These are phyloP conservation scores for Apophysomyces elegans DNA, from an alignment of 371 early-diverging fungal species.

Conservation along the genomic window DNA sequence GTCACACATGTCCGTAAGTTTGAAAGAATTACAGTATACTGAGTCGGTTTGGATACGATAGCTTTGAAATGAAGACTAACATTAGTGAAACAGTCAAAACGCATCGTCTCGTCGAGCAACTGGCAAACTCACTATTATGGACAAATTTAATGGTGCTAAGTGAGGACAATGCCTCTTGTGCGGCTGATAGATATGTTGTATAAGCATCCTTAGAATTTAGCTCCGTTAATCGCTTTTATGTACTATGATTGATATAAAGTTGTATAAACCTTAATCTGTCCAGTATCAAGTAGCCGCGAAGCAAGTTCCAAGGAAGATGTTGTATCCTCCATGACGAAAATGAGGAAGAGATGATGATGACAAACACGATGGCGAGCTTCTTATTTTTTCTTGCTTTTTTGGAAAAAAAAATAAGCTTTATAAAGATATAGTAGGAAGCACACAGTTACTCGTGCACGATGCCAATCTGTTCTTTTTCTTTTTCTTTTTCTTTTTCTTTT, in stretches of 20 bases:
- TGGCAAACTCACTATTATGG: constrained; percentile 27
- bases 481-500: not conserved
- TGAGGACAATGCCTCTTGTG: constrained; percentile 25
- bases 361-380: constrained; percentile 9
- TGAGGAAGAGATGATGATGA: constrained; percentile 10
- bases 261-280: constrained; percentile 32
- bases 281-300: constrained; percentile 27
- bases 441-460: not conserved
- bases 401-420: constrained; percentile 4
- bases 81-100: not conserved
- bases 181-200: constrained; percentile 24
- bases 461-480: not conserved
- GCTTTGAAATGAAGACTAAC: constrained; percentile 14
- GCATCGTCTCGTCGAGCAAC: constrained; percentile 2
- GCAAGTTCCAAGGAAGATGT: constrained; percentile 27
- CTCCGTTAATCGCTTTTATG: not conserved
- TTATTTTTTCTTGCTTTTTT: not conserved
- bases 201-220: constrained; percentile 29
- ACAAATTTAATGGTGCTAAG: constrained; percentile 34
- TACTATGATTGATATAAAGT: not conserved
- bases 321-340: constrained; percentile 29
- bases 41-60: constrained; percentile 30
- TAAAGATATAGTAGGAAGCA: not conserved
- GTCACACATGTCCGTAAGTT: constrained; percentile 28
- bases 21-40: constrained; percentile 21